These are phyloP conservation scores for Alloascoidea hylecoeti DNA, from an alignment of 805 yeast species.

Conservation along the genomic window DNA sequence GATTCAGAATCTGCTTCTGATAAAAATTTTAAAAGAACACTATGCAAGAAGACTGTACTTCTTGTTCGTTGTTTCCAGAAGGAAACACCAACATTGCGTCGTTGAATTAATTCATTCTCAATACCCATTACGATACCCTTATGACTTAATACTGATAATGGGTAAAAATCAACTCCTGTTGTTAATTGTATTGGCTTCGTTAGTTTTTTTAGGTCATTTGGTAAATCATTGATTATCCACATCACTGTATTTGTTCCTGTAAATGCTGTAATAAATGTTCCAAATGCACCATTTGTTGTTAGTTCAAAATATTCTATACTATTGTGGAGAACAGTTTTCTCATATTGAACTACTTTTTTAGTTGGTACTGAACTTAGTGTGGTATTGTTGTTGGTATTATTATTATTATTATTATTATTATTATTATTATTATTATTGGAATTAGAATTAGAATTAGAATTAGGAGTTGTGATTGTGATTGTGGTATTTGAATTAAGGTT, in stretches of 20 bases:
- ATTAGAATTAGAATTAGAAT: not conserved
- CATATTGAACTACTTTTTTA: slow-evolving; percentile 10
- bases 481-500: slow-evolving; percentile 6
- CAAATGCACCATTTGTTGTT: slow-evolving; percentile 2
- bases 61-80: not conserved
- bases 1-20: slow-evolving; percentile 6
- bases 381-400: not conserved
- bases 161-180: slow-evolving; percentile 31
- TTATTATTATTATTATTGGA: slow-evolving; percentile 7
- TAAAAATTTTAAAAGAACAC: slow-evolving; percentile 3
- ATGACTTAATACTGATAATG: slow-evolving; percentile 28
- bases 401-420: slow-evolving; percentile 5
- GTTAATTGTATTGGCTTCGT: slow-evolving; percentile 12
- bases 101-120: slow-evolving; percentile 26
- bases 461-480: no score
- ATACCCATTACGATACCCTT: slow-evolving; percentile 35
- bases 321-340: slow-evolving; percentile 12
- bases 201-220: not conserved
- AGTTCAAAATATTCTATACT: slow-evolving; percentile 16
- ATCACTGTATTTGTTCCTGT: slow-evolving; percentile 1
- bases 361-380: not conserved
- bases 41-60: not conserved
- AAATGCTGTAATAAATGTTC: slow-evolving; percentile 1
- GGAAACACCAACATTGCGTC: slow-evolving; percentile 14
- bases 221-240: slow-evolving; percentile 1